Conservation (phyloP, 1,284 basidiomycete genomes). For the Ustilago hordei region DNA sequence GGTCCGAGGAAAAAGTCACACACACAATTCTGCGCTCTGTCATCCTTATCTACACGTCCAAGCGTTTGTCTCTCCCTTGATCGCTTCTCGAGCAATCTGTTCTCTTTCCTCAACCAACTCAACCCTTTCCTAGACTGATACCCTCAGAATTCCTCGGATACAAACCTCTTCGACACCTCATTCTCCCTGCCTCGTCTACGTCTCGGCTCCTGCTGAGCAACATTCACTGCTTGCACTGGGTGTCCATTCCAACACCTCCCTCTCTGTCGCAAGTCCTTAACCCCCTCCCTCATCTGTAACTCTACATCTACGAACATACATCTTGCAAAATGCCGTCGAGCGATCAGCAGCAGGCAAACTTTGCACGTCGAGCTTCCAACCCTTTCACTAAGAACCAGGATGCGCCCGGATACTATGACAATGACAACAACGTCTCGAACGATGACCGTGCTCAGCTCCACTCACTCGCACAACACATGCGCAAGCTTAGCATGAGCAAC, state of each 20-base stretch:
- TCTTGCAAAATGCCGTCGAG: slow-evolving; percentile 15
- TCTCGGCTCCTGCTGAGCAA: background rate
- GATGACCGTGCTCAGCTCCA: slow-evolving; percentile 40
- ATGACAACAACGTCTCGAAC: slow-evolving; percentile 14
- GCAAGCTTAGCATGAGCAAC: slow-evolving; percentile 49
- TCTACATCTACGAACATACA: background rate
- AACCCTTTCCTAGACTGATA: background rate
- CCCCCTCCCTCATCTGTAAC: background rate
- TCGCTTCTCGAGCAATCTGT: background rate
- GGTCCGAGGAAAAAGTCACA: background rate
- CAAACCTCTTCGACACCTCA: background rate
- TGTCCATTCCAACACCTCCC: background rate
- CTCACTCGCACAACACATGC: slow-evolving; percentile 49
- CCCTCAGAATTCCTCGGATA: background rate
- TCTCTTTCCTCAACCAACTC: background rate
- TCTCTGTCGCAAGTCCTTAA: no score
- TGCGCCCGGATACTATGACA: slow-evolving; percentile 43
- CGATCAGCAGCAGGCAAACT: slow-evolving; percentile 5
- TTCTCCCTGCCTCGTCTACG: background rate
- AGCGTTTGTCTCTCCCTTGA: background rate
- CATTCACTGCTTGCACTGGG: no score
- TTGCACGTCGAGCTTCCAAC: slow-evolving; percentile 34
- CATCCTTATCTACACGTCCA: background rate
- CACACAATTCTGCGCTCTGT: slow-evolving; percentile 6
- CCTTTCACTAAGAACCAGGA: slow-evolving; percentile 55